Conservation (phyloP, 331 rosid genomes). For the Pyracantha coccinea region DNA sequence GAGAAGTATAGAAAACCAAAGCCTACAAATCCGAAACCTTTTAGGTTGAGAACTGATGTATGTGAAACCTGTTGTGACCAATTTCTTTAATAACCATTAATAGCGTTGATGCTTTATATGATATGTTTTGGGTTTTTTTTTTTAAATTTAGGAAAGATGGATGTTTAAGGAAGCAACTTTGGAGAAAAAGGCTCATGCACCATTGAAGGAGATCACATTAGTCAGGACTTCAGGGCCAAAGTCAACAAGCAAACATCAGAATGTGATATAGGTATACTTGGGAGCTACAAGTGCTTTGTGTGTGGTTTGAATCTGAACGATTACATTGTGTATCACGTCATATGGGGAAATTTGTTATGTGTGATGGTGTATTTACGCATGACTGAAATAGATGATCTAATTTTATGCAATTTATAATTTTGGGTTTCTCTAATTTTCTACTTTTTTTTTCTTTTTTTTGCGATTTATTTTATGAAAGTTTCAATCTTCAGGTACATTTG, state of each 20-base stretch:
- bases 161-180: slow-evolving; percentile 80
- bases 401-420: too few relatives aligned
- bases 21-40: slow-evolving; percentile 88
- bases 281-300: too few relatives aligned
- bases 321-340: too few relatives aligned
- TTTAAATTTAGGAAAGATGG: slow-evolving; percentile 77
- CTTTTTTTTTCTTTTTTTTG: too few relatives aligned
- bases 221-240: slow-evolving; percentile 28
- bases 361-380: too few relatives aligned
- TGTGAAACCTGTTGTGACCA: slow-evolving; percentile 18
- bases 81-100: not conserved
- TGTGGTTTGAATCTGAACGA: too few relatives aligned
- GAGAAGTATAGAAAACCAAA: slow-evolving; percentile 60
- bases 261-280: slow-evolving; percentile 18
- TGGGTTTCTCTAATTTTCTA: too few relatives aligned
- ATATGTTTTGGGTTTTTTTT: slow-evolving; percentile 8
- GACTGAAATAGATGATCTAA: too few relatives aligned
- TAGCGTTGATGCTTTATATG: not conserved
- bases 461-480: too few relatives aligned
- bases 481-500: too few relatives aligned
- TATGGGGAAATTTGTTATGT: too few relatives aligned
- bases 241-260: slow-evolving; percentile 23
- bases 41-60: slow-evolving; percentile 91
- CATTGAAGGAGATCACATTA: slow-evolving; percentile 35
- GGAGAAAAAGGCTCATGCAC: slow-evolving; percentile 48